Conservation (phyloP, 768 basidiomycete species). For the Tephrocybe rancida region DNA sequence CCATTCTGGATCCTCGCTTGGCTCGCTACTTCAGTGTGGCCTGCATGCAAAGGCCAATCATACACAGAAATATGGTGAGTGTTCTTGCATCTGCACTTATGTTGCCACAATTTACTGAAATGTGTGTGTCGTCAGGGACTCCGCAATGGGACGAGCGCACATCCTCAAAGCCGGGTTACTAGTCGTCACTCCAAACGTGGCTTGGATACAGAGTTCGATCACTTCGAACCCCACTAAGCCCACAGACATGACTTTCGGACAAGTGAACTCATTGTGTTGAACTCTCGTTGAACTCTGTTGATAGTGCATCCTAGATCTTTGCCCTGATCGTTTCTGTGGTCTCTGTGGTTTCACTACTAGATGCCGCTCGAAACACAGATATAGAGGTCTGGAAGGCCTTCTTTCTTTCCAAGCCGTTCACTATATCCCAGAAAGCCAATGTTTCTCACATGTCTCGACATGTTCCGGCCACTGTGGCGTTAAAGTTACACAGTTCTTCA, state of each 20-base stretch:
- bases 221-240: not conserved
- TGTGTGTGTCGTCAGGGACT: too few relatives aligned
- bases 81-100: too few relatives aligned
- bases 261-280: too few relatives aligned
- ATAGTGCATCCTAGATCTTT: too few relatives aligned
- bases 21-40: conserved; percentile 9
- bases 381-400: not conserved
- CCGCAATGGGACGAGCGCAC: not conserved
- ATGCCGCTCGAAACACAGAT: not conserved
- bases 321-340: conserved; percentile 1
- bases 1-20: conserved; percentile 12
- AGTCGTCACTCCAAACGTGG: not conserved
- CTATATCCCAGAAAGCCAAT: too few relatives aligned
- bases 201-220: not conserved
- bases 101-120: too few relatives aligned
- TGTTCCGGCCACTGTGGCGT: too few relatives aligned
- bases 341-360: not conserved
- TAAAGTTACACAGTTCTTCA: too few relatives aligned
- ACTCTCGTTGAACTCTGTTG: too few relatives aligned
- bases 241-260: not conserved
- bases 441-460: too few relatives aligned
- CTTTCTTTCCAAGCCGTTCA: not conserved
- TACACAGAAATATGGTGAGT: too few relatives aligned
- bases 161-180: not conserved
- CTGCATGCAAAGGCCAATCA: not conserved